Percentiles rank a stretch among this genome's conserved stretches.
Conservation (phyloP, 805 yeast genomes). For the Tetrapisispora namnaoensis region DNA sequence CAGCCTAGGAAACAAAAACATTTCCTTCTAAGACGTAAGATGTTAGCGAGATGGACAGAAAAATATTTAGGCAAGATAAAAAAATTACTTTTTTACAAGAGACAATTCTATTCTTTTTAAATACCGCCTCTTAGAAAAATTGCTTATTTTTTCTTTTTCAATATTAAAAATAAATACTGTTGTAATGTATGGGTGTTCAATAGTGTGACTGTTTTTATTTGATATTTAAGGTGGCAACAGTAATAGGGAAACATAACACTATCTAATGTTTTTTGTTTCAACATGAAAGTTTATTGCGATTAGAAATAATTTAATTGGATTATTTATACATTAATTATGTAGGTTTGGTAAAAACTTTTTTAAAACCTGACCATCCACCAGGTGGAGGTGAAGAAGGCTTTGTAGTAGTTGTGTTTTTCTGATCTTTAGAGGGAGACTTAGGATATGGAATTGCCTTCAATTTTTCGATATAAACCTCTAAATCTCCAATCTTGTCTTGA, state of each 20-base stretch:
- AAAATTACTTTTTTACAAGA: background rate
- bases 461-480: conserved; percentile 35
- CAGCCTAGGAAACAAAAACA: background rate
- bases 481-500: conserved; percentile 41
- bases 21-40: background rate
- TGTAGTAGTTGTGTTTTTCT: background rate
- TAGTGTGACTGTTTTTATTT: background rate
- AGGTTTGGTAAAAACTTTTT: conserved; percentile 15
- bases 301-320: no score
- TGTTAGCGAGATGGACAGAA: background rate
- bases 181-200: background rate
- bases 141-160: background rate
- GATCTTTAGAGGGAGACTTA: background rate
- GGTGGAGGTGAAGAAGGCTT: conserved; percentile 5
- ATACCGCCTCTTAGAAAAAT: background rate
- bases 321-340: no score
- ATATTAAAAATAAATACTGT: background rate
- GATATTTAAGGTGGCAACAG: no score
- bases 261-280: no score
- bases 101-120: background rate
- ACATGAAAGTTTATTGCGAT: no score
- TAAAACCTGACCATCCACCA: conserved; percentile 22
- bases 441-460: conserved; percentile 17
- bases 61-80: background rate
- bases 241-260: no score